These are phyloP conservation scores for Beauveria asiatica DNA, from an alignment of 2,329 filamentous ascomycete genomes.

Conservation along the genomic window DNA sequence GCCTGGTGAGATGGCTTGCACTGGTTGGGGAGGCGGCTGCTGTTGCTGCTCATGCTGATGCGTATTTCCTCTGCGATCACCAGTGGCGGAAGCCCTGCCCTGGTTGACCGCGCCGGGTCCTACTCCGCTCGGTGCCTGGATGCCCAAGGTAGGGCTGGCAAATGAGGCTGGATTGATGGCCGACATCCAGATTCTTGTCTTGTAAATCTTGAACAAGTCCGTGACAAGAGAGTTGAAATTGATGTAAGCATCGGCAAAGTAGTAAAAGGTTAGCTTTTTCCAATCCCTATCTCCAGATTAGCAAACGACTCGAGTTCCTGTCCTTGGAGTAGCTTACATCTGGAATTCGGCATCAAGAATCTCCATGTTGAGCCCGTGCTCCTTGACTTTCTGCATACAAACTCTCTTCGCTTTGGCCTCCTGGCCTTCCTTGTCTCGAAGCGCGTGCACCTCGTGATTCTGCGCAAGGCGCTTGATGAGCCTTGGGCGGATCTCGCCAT, in stretches of 20 bases:
- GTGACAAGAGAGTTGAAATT: conserved; percentile 98
- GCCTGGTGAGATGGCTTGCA: conserved; percentile 3
- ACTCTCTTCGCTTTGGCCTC: conserved; percentile 96
- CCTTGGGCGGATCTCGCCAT: conserved; percentile 82
- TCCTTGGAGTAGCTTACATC: conserved; percentile 56
- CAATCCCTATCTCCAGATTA: conserved; percentile 61
- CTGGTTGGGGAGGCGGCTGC: neutral
- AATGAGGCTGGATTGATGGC: conserved; percentile 97
- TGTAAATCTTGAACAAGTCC: conserved; percentile 98
- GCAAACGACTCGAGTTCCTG: neutral
- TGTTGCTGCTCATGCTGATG: conserved; percentile 31
- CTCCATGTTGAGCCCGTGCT: conserved; percentile 94
- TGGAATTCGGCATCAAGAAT: conserved; percentile 98
- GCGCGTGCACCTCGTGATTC: conserved; percentile 76
- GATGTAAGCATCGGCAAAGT: conserved; percentile 96
- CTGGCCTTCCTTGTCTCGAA: conserved; percentile 93
- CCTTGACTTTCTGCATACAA: conserved; percentile 92
- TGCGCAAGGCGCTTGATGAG: conserved; percentile 94
- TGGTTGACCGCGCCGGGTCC: conserved; percentile 57
- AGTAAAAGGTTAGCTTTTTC: conserved; percentile 98
- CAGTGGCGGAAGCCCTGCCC: conserved; percentile 32
- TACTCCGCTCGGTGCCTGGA: conserved; percentile 60
- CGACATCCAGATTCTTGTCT: conserved; percentile 99
- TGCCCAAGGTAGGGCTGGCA: conserved; percentile 64
- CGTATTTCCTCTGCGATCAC: conserved; percentile 40